These are phyloP conservation scores for Paracoccidioides brasiliensis DNA, from an alignment of 2,329 filamentous ascomycete genomes.

Conservation along the genomic window DNA sequence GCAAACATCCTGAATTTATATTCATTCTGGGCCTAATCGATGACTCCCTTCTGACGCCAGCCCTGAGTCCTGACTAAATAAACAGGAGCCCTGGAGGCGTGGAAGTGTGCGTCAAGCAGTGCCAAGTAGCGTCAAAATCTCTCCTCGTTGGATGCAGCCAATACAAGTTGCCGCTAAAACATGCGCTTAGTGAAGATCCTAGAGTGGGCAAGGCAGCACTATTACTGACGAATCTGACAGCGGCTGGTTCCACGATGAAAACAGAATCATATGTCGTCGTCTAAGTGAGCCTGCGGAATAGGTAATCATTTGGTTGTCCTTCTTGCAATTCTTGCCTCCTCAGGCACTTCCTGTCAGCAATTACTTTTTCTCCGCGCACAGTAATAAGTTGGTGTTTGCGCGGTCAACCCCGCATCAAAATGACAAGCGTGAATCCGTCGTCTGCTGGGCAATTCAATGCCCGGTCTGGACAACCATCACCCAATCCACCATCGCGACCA, in stretches of 20 bases:
- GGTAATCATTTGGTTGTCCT: background rate
- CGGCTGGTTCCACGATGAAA: background rate
- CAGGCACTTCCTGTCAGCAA: background rate
- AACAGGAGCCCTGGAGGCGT: too few species aligned
- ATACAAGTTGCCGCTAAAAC: background rate
- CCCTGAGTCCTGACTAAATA: too few species aligned
- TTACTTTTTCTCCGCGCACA: background rate
- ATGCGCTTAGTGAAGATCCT: background rate
- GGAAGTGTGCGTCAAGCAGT: background rate
- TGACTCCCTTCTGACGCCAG: too few species aligned
- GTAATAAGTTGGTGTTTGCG: background rate
- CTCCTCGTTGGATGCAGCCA: background rate
- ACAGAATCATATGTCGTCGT: background rate
- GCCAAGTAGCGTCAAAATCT: background rate
- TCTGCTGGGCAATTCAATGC: background rate
- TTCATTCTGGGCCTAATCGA: too few species aligned
- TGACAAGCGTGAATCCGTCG: background rate
- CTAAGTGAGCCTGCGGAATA: background rate
- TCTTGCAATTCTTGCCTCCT: background rate
- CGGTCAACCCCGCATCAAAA: background rate
- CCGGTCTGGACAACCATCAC: background rate
- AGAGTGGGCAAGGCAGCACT: background rate
- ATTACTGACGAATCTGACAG: background rate
- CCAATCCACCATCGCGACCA: background rate
- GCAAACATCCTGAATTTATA: too few species aligned